These are phyloP conservation scores for Phyllosticta citriasiana DNA, from an alignment of 2,329 filamentous ascomycete species.

Conservation along the genomic window DNA sequence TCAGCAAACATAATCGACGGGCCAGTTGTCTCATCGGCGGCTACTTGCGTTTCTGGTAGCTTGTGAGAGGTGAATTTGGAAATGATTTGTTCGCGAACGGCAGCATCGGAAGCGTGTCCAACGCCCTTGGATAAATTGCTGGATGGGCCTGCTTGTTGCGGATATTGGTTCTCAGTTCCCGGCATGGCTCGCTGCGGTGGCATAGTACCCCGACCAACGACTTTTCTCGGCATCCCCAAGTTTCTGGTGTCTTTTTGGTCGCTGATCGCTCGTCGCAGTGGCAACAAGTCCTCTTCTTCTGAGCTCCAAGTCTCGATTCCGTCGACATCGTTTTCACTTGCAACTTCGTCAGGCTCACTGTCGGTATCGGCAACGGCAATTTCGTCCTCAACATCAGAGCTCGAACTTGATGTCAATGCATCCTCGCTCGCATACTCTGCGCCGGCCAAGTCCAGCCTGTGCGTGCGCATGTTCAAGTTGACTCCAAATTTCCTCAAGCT, in stretches of 20 bases:
- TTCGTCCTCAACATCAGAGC: slow-evolving; percentile 17
- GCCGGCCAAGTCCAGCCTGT: slow-evolving; percentile 55
- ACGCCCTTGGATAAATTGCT: background rate
- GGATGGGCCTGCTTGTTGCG: background rate
- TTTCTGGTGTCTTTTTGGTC: background rate
- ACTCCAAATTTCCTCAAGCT: slow-evolving; percentile 47
- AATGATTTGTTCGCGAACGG: slow-evolving; percentile 43
- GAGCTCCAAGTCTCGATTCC: background rate
- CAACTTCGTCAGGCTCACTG: slow-evolving; percentile 11
- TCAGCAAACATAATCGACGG: slow-evolving; percentile 67
- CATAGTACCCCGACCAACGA: background rate
- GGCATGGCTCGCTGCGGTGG: background rate
- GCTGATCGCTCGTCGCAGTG: background rate
- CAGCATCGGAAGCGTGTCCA: slow-evolving; percentile 34
- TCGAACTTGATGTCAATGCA: slow-evolving; percentile 20
- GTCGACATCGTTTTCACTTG: slow-evolving; percentile 19
- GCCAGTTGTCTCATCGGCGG: slow-evolving; percentile 53
- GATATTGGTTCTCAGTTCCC: background rate
- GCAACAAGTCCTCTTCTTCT: background rate
- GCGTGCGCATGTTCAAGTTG: slow-evolving; percentile 65
- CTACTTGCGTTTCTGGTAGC: slow-evolving; percentile 59
- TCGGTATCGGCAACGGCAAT: slow-evolving; percentile 23
- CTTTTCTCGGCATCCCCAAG: background rate
- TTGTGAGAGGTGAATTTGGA: slow-evolving; percentile 63
- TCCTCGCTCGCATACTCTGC: slow-evolving; percentile 35